phyloP scores from a whole-genome alignment of 192 early-diverging fungal genomes.

The Backusella macrospora region DNA sequence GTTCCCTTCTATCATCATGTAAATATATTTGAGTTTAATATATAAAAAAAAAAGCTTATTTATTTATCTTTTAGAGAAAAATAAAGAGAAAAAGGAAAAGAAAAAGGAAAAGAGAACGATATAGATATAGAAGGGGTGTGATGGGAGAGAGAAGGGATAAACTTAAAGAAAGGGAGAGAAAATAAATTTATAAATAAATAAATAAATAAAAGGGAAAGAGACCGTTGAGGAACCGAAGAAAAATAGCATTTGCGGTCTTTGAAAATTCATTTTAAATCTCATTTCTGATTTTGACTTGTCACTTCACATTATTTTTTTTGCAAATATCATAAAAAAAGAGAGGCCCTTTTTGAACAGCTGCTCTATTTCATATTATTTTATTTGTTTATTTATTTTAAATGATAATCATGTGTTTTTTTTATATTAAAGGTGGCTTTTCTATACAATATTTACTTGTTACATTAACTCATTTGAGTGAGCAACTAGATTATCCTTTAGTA shows the following conservation, averaged over 20 bases:
- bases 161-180: slow-evolving; percentile 12
- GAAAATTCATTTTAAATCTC: slow-evolving; percentile 6
- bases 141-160: slow-evolving; percentile 13
- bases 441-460: neutral
- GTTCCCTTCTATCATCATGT: neutral
- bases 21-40: neutral
- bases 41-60: neutral
- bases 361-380: neutral
- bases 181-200: slow-evolving; percentile 17
- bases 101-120: neutral
- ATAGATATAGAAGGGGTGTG: slow-evolving; percentile 8
- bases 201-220: slow-evolving; percentile 2
- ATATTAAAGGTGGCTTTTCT: no score
- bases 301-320: neutral
- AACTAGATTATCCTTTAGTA: neutral
- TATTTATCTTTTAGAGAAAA: neutral
- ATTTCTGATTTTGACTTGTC: neutral
- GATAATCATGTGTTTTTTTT: neutral
- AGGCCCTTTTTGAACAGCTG: neutral
- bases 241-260: neutral
- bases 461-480: neutral
- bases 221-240: slow-evolving; percentile 10
- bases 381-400: neutral
- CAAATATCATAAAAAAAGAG: neutral
- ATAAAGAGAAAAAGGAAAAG: neutral